These are phyloP conservation scores for Verticillium dahliae DNA, from an alignment of 2,329 filamentous ascomycete genomes.

Conservation along the genomic window DNA sequence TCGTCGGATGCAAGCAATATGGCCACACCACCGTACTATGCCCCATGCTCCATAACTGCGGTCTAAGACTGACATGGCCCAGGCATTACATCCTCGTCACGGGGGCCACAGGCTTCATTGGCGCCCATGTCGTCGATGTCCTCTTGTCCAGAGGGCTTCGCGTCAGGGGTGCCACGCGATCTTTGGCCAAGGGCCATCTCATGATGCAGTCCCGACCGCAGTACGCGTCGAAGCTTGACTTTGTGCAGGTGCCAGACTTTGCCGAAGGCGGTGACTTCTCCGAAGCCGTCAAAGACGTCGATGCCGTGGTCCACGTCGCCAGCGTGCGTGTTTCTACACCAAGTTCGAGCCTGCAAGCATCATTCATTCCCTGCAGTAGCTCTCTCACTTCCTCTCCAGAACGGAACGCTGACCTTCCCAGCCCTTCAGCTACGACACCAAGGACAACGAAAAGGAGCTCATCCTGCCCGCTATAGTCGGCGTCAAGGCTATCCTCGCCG, in stretches of 20 bases:
- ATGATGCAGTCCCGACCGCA: constrained; percentile 30
- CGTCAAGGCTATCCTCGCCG: constrained; percentile 31
- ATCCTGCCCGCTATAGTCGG: constrained; percentile 39
- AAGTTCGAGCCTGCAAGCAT: too few species aligned
- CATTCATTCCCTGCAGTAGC: background rate
- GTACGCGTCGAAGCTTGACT: constrained; percentile 27
- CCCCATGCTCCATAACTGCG: background rate
- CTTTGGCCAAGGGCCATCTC: constrained; percentile 19
- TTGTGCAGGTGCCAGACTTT: constrained; percentile 35
- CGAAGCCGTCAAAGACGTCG: constrained; percentile 30
- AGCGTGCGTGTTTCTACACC: constrained; percentile 23
- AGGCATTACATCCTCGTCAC: constrained; percentile 1
- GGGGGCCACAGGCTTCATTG: constrained; percentile 18
- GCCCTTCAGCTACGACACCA: constrained; percentile 36
- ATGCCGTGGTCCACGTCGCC: constrained; percentile 36
- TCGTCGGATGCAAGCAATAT: background rate
- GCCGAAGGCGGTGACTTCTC: constrained; percentile 26
- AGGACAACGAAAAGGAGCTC: constrained; percentile 36
- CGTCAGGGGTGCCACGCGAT: constrained; percentile 23
- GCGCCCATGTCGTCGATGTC: constrained; percentile 21
- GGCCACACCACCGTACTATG: background rate
- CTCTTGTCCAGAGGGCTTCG: constrained; percentile 20
- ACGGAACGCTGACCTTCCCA: constrained; percentile 7
- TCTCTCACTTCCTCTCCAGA: background rate
- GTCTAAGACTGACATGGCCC: background rate